Evolutionary conservation across 2,329 filamentous ascomycete species (phyloP), one percentile per base, ranked within the genome.

Genomic region (Neofusicoccum cordaticola): DNA sequence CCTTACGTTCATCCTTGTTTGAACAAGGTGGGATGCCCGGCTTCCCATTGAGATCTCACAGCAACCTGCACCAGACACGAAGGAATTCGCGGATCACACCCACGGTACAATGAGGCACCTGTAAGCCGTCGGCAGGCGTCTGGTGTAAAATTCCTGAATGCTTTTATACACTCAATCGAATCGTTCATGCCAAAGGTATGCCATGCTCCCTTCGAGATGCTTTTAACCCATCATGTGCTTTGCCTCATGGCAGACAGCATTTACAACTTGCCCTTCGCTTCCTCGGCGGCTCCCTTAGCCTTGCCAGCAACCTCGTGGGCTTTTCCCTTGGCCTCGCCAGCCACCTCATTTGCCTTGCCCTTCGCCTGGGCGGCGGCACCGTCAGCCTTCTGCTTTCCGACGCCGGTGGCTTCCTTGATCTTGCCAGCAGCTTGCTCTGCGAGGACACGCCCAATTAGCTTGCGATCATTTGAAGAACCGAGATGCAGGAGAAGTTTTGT

Each of bases 341-440:
- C 74, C 27, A 74, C 65, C 68, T 81, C 73, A 44, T 72, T 68
- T 13, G 77, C 77, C 66, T 77, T 80, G 65, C 76, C 79, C 72
- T 78, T 75, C 0, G 75, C 75, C 62, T 70, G 52, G 34, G 76
- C 75, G 11, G 71, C 71, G 2, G 70, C 67, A 62, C 70, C 69
- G 11, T 71, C 56, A 42, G 67, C 67, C 60, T 76, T 70, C 22
- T 51, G 34, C 69, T 80, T 78, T 63, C 79, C 68, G 42, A 79
- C 77, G 41, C 80, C 73, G 50, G 80, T 77, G 48, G 79, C 81
- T 69, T 31, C 35, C 70, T 81, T 79, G 64, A 78, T 68, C 45
- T 78, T 77, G 39, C 80, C 72, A 52, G 81, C 77, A 48, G 80
- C 81, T 77, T 84, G 68, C 70, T 86, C 86, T 88, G 72, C 68